Evolutionary conservation across 1,139 yeast genomes (phyloP), one percentile per base, ranked within the genome.

Genomic region (Yamadazyma siamensis): DNA sequence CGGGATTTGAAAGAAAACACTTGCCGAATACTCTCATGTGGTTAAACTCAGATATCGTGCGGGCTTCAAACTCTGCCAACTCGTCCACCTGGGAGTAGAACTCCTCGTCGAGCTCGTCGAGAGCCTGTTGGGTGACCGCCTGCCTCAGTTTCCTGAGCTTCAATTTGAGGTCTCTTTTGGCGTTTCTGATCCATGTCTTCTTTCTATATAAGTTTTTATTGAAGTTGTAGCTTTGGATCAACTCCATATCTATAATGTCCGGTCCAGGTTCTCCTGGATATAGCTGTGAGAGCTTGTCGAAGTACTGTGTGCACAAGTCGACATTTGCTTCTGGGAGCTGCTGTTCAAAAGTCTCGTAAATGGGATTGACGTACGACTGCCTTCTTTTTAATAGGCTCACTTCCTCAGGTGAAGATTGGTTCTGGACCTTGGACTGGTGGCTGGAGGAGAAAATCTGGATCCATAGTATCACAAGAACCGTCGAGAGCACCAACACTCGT

Each of bases 11-110:
- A 5, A 46, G 21, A 18, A 47, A 50, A 29, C 69, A 63, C 29
- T 50, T 47, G 3, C 68, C 69, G 41, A 50, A 59, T 3, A 60
- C 44, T 28, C 62, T 43, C 43, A 50, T 46, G 35, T 59, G 60
- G 26, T 43, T 46, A 23, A 60, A 36, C 10, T 54, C 54, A 22
- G 40, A 41, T 10, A 46, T 38, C 7, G 54, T 37, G n/a, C 39
- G 28, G 9, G 36, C 29, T 36, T 64, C 68, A 28, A 44, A 41
- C 3, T 36, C 36, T 3, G 51, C 41, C n/a, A 56, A 40, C 17
- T 33, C 21, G 4, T 22, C 18, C 4, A 43, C 15, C 14, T 40
- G 46, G 7, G 30, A 35, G 2, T 30, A 46, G 25, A 27, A 44
- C 7, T 25, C 44, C 29, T 12, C 29, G 13, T 38, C 40, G 11